Conservation (phyloP, 495 filamentous ascomycete species). For the Xylaria nigripes region DNA sequence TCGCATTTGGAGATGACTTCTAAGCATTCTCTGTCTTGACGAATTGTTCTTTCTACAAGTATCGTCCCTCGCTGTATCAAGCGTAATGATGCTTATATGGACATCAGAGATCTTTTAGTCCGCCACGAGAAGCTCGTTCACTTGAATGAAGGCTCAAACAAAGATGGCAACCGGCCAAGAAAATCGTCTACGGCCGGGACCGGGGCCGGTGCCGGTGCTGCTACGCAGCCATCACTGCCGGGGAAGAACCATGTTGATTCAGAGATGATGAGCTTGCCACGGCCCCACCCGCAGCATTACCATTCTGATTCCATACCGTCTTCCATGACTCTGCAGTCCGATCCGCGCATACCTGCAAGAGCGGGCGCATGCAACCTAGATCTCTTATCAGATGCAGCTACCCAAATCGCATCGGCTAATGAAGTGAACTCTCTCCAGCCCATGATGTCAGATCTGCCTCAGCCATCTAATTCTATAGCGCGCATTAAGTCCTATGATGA, state of each 20-base stretch:
- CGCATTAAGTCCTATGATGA: slow-evolving; percentile 43
- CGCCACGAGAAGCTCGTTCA: slow-evolving; percentile 69
- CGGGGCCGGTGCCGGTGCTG: slow-evolving; percentile 26
- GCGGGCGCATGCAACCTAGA: slow-evolving; percentile 45
- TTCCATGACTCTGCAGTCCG: slow-evolving; percentile 31
- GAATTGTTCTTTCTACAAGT: slow-evolving; percentile 9
- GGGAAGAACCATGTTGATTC: slow-evolving; percentile 34
- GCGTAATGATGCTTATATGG: slow-evolving; percentile 41
- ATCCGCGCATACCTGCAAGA: slow-evolving; percentile 34
- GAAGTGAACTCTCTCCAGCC: slow-evolving; percentile 42
- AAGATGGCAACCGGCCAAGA: slow-evolving; percentile 38
- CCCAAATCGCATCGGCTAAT: slow-evolving; percentile 40
- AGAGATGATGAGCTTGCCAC: slow-evolving; percentile 38
- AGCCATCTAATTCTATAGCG: slow-evolving; percentile 27
- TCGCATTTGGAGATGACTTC: slow-evolving; percentile 12
- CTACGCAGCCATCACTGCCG: slow-evolving; percentile 22
- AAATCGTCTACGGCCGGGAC: slow-evolving; percentile 38
- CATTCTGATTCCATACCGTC: slow-evolving; percentile 31
- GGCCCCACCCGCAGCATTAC: slow-evolving; percentile 29
- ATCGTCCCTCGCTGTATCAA: slow-evolving; percentile 11
- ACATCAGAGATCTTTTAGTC: slow-evolving; percentile 61
- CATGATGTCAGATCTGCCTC: slow-evolving; percentile 37
- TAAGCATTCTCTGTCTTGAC: slow-evolving; percentile 11
- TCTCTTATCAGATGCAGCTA: slow-evolving; percentile 44
- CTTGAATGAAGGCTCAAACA: slow-evolving; percentile 49